phyloP scores from a whole-genome alignment of 2,329 filamentous ascomycete genomes.

The Didymella segeticola region DNA sequence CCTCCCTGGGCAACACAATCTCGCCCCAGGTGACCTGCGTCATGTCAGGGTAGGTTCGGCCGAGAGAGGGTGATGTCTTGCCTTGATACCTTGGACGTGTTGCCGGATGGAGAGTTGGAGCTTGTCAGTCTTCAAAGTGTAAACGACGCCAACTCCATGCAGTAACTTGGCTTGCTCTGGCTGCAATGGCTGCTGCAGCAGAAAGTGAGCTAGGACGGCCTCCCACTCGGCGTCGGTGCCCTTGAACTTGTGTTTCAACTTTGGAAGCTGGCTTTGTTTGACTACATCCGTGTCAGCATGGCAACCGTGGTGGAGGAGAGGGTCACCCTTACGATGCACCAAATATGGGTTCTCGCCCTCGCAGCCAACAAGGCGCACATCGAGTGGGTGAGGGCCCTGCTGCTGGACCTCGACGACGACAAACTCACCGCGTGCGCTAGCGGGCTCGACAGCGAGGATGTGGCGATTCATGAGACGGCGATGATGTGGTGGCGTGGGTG shows the following conservation, averaged over 20 bases:
- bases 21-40: constrained; percentile 65
- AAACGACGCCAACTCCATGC: constrained; percentile 64
- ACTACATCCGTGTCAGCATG: constrained; percentile 41
- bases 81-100: constrained; percentile 69
- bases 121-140: constrained; percentile 60
- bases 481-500: constrained; percentile 19
- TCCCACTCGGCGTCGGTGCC: constrained; percentile 68
- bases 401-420: constrained; percentile 68
- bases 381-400: constrained; percentile 59
- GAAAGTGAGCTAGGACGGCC: constrained; percentile 62
- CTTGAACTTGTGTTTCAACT: constrained; percentile 45
- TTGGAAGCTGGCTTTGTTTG: constrained; percentile 40
- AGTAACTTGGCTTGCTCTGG: constrained; percentile 55
- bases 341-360: constrained; percentile 69
- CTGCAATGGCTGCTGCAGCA: constrained; percentile 56
- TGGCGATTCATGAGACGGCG: constrained; percentile 26
- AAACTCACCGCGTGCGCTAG: constrained; percentile 58
- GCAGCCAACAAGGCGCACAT: constrained; percentile 72
- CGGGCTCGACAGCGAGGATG: constrained; percentile 63
- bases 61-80: constrained; percentile 48
- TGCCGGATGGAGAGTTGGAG: constrained; percentile 71
- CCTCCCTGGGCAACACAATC: constrained; percentile 63
- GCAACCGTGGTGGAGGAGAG: constrained; percentile 16
- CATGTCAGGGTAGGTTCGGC: constrained; percentile 23
- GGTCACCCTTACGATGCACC: constrained; percentile 60